Base-by-base conservation (phyloP, 352 stramenopile genomes). In the Plasmopara viticola region DNA sequence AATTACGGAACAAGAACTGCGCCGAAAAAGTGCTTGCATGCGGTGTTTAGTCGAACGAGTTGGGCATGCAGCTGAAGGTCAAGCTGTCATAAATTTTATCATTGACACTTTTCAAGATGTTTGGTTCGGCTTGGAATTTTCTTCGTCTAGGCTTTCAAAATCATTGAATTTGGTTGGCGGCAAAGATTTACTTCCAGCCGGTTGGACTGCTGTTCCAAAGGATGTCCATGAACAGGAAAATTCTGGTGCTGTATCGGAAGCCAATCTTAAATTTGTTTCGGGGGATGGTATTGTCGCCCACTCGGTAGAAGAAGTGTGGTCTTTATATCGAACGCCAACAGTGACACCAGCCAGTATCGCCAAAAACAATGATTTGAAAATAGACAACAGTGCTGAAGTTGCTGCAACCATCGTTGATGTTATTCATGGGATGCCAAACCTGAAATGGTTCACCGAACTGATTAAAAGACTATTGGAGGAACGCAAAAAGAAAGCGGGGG, bases 31-130 rank as follows among this genome's bases (percentile, higher is more conserved):
- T 43, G 62, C 62, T 17, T 90, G 79, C 40, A 88, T 92, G 70
- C 62, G 73, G 17, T 83, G 72, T 40, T 52, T 94, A 25, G 81
- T 93, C 45, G 79, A 92, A 58, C 66, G 82, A 33, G 71, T 94
- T 53, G 82, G 81, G 33, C 74, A 93, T 30, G 50, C 69, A 5
- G 56, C 68, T 15, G 84, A 94, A 58, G 78, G 90, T 49, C 74
- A 85, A 52, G 33, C 53, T 6, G 52, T 94, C n/a, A 94, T 93
- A 51, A 87, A 91, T 37, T 90, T 82, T 31, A 80, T 94, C 47
- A 87, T 93, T 17, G 76, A 90, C 42, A 91, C 75, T 7, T 89
- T 94, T 18, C 82, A 93, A 62, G 84, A 95, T 41, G 57, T 87
- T 28, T 95, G 84, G 84, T 95, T 95, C 52, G 84, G 81, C 13